Base-by-base conservation (phyloP, 148 eudicot species). In the Dysphania ambrosioides region DNA sequence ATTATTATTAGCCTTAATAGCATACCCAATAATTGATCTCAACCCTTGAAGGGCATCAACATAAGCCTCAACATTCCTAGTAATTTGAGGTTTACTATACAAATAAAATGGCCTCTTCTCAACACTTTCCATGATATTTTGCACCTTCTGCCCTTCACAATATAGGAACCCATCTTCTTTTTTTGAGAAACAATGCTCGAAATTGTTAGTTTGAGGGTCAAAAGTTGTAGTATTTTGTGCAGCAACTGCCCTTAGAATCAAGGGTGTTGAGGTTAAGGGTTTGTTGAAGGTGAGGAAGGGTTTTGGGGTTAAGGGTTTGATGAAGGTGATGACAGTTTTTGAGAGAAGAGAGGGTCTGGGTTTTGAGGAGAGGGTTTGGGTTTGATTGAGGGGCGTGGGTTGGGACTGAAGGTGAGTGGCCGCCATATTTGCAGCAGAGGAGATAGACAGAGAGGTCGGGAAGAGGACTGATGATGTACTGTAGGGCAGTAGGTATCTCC, bases 1-100 rank as follows among this genome's bases (percentile, higher is more conserved):
- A 86, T 95, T 95, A 74, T 95, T 95, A 75, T 95, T 95, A 56
- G 99, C 99, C 74, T 95, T 95, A 78, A 92, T 90, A 0, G 97
- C 99, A 76, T 92, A 95, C 19, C 99, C 99, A 80, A 95, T 89
- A 66, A 92, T 81, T 6, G 92, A 90, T 55, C 72, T 84, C 89
- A 92, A 82, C 27, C 98, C 98, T 75, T 84, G 77, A 70, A 95
- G 80, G 65, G 99, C 99, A 21, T 92, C 92, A 27, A 44, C 81
- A 78, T 92, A 95, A 53, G 97, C 96, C 84, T 84, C 92, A 66
- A 90, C 75, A 77, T 95, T 95, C 76, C 97, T 88, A 11, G 89
- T 90, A 26, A 92, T 90, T 51, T 95, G 99, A 57, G 87, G 87
- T 79, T 95, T 95, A 67, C 97, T 95, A 68, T 95, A 95, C 55